phyloP scores from a whole-genome alignment of 768 basidiomycete species.

The Phanerochaete sordida region DNA sequence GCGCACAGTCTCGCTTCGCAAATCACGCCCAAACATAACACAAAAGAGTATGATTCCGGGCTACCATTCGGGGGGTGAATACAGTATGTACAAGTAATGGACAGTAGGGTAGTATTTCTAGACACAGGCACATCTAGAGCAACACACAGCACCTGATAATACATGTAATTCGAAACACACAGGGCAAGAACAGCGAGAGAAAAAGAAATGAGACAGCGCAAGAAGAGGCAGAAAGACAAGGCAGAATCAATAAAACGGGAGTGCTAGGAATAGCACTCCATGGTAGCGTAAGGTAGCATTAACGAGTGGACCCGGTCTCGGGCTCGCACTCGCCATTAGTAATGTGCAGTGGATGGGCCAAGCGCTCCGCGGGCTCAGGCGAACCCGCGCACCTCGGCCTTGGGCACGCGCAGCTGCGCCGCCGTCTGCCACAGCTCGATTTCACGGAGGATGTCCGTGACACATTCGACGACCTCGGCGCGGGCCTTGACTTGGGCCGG shows the following conservation, averaged over 20 bases:
- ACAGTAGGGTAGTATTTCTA: neutral
- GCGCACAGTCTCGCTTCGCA: constrained; percentile 43
- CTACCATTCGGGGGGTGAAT: neutral
- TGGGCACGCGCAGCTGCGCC: constrained; percentile 1
- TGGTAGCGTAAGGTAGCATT: constrained; percentile 5
- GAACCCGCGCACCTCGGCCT: neutral
- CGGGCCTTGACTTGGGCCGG: constrained; percentile 41
- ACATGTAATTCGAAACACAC: neutral
- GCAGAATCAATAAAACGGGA: neutral
- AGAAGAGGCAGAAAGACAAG: neutral
- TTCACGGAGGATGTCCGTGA: constrained; percentile 39
- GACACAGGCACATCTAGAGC: neutral
- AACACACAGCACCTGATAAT: neutral
- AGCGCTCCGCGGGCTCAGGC: neutral
- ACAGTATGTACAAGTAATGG: neutral
- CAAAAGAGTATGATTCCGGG: neutral
- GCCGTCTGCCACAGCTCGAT: constrained; percentile 43
- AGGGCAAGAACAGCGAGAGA: neutral
- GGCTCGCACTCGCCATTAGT: neutral
- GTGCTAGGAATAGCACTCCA: neutral
- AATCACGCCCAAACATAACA: constrained; percentile 13
- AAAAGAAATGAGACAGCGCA: neutral
- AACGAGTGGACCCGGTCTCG: neutral
- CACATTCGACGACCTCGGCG: constrained; percentile 34
- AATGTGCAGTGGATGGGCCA: neutral